Evolutionary conservation across 2,329 filamentous ascomycete species (phyloP).

Genomic region (Trichothecium sympodiale): DNA sequence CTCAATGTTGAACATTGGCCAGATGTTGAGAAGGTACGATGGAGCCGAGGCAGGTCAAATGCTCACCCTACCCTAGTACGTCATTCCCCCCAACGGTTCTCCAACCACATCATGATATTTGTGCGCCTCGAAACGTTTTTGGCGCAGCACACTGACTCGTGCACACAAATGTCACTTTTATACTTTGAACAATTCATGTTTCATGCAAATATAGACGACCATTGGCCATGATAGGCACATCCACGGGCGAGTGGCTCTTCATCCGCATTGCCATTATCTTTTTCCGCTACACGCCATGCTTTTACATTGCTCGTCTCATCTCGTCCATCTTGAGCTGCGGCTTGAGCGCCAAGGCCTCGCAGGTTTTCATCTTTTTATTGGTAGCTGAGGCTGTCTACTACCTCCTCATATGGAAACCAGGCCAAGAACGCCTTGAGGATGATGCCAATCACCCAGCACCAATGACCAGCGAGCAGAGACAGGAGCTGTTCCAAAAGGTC

Average conservation of each 20-base stretch:
- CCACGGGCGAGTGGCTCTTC: conserved; percentile 26
- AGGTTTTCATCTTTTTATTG: conserved; percentile 17
- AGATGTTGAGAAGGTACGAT: too few relatives aligned
- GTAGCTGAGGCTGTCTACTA: conserved; percentile 30
- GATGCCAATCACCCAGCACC: conserved; percentile 29
- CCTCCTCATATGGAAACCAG: conserved; percentile 29
- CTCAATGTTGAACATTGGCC: too few relatives aligned
- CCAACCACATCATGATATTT: too few relatives aligned
- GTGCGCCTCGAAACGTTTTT: too few relatives aligned
- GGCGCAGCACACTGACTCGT: too few relatives aligned
- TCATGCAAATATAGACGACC: too few relatives aligned
- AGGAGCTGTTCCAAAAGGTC: conserved; percentile 45
- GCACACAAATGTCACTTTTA: too few relatives aligned
- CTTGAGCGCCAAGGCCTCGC: conserved; percentile 7
- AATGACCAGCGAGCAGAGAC: conserved; percentile 34
- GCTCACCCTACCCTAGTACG: too few relatives aligned
- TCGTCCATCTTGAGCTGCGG: conserved; percentile 9
- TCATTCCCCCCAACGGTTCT: too few relatives aligned
- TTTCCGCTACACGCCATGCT: conserved; percentile 30
- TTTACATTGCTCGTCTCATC: conserved; percentile 22
- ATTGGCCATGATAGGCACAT: conserved; percentile 25
- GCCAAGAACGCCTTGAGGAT: conserved; percentile 24
- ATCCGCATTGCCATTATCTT: conserved; percentile 32
- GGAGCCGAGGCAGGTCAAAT: too few relatives aligned
- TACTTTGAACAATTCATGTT: too few relatives aligned